Evolutionary conservation across 2,329 filamentous ascomycete species (phyloP), one percentile per base, ranked within the genome.

Genomic region (Chrysoporthe cubensis): DNA sequence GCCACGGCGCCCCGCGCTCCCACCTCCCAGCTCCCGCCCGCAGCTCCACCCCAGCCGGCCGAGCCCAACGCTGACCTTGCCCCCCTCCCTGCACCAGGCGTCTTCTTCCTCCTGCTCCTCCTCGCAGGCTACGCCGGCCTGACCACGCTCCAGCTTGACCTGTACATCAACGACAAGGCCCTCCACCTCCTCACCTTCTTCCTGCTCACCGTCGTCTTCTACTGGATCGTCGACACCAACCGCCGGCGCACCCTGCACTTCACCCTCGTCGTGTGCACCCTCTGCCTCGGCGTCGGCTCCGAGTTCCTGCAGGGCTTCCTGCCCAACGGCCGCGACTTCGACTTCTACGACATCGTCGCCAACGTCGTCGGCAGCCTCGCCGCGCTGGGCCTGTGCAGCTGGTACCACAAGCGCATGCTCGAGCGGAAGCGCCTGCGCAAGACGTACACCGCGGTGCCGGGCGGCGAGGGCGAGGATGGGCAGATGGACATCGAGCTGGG

Each of bases 321-420:
- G 21, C 93, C 89, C 21, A 93, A 92, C 78, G 89, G 85, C 67
- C 88, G 90, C 70, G 79, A 84, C 18, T 89, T 90, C 72, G 96
- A 99, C 75, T 81, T 91, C 61, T 93, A 90, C 75, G 93, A 98
- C 77, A 92, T 99, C 70, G 83, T 93, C 64, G 94, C 94, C 75
- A 99, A 99, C 77, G 80, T 97, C 0, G 81, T 92, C 52, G 96
- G 96, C 54, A 95, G 91, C 71, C 79, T 91, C 16, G 81, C 84
- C 0, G 94, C 88, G 0, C 77, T 97, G 26, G 90, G 85, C 0
- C 77, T 97, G 26, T 96, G 92, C 77, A 90, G 89, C 67, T 95
- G 92, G 91, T 99, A 99, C 77, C 96, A 99, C 80, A 91, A 92
- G 76, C 90, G 96, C 68, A 98, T 98, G 94, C 83, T 98, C 50